Conservation (phyloP, 257 asterid species). For the Phtheirospermum japonicum region DNA sequence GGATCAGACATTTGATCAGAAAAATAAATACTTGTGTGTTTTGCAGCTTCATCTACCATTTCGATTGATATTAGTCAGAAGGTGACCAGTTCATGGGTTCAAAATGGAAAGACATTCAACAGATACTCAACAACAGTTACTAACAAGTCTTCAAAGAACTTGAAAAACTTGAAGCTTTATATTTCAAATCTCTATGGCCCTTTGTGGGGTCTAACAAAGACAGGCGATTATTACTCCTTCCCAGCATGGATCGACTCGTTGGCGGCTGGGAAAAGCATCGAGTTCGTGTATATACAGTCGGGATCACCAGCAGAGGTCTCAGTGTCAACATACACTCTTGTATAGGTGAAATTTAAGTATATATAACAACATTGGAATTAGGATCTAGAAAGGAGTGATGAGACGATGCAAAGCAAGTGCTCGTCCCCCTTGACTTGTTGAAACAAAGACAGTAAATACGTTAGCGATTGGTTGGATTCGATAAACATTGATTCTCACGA, state of each 20-base stretch:
- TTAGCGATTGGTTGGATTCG: constrained; percentile 7
- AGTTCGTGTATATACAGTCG: constrained; percentile 55
- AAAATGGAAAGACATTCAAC: constrained; percentile 32
- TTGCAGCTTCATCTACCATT: constrained; percentile 29
- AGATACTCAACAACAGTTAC: constrained; percentile 41
- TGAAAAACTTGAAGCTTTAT: constrained; percentile 41
- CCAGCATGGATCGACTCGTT: constrained; percentile 45
- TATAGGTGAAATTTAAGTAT: neutral
- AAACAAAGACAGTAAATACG: too few species aligned
- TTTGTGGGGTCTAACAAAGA: constrained; percentile 54
- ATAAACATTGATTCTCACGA: too few species aligned
- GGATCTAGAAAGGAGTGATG: constrained; percentile 69
- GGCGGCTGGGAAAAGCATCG: constrained; percentile 44
- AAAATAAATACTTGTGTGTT: too few species aligned
- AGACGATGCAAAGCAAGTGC: constrained; percentile 45
- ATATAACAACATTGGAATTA: constrained; percentile 21
- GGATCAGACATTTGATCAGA: too few species aligned
- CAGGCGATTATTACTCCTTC: constrained; percentile 35
- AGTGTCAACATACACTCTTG: constrained; percentile 43
- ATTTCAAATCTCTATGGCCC: constrained; percentile 50
- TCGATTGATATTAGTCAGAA: constrained; percentile 32
- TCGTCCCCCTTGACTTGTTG: constrained; percentile 52
- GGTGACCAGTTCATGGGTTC: constrained; percentile 35
- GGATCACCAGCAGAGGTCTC: constrained; percentile 41
- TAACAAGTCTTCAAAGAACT: constrained; percentile 42